Evolutionary conservation across 108 stramenopile genomes (phyloP).

Genomic region (Fragilariopsis cylindrus): DNA sequence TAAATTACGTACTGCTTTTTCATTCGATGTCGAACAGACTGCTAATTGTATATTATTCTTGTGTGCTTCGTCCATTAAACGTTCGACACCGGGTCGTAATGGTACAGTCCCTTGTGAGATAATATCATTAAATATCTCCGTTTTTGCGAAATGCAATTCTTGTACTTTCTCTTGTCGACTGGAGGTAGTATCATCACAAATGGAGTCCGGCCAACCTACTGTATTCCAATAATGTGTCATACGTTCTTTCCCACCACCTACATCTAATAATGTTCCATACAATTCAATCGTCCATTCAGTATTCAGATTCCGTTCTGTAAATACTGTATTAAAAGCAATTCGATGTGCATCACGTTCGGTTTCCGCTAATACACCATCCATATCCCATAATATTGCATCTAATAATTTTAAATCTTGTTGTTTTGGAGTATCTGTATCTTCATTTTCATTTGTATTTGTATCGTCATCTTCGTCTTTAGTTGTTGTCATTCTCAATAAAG

Average conservation of each 20-base stretch:
- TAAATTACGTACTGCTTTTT: conserved; percentile 88
- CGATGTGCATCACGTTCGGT: conserved; percentile 94
- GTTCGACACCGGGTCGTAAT: conserved; percentile 85
- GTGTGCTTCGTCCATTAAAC: conserved; percentile 87
- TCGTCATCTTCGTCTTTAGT: too few relatives aligned
- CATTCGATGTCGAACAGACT: conserved; percentile 91
- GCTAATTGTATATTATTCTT: conserved; percentile 66
- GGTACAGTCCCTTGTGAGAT: conserved; percentile 77
- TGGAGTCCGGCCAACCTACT: conserved; percentile 77
- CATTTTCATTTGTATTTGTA: too few relatives aligned
- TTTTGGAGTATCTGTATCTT: background rate
- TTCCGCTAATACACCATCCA: conserved; percentile 94
- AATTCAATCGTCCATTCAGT: conserved; percentile 84
- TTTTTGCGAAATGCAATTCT: conserved; percentile 89
- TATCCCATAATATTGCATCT: conserved; percentile 86
- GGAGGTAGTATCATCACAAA: conserved; percentile 38
- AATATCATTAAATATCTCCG: conserved; percentile 89
- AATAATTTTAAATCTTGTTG: conserved; percentile 11
- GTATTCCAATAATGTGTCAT: conserved; percentile 95
- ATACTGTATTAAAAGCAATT: conserved; percentile 86
- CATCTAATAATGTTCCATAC: conserved; percentile 86
- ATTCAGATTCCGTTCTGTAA: conserved; percentile 63
- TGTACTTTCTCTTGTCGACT: conserved; percentile 69
- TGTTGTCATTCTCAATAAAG: too few relatives aligned
- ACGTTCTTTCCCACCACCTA: conserved; percentile 93